Evolutionary conservation across 1,284 basidiomycete genomes (phyloP).

Genomic region (Chondrostereum purpureum): DNA sequence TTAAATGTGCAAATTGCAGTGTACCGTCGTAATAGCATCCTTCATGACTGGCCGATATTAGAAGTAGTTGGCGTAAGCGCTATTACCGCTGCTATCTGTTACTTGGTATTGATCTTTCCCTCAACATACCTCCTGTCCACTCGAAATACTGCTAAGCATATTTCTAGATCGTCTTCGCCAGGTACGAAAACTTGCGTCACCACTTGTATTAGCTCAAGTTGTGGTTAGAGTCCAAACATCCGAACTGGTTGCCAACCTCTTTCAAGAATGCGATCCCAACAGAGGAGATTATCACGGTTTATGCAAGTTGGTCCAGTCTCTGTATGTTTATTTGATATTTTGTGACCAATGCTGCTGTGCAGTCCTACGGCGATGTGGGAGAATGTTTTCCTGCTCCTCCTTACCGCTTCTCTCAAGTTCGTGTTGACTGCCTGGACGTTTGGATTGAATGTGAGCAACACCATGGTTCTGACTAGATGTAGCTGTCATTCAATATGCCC

Average conservation of each 20-base stretch:
- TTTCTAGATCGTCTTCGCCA: slow-evolving; percentile 44
- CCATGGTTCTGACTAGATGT: neutral
- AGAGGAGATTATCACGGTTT: slow-evolving; percentile 66
- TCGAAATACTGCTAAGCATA: slow-evolving; percentile 1
- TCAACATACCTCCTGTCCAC: neutral
- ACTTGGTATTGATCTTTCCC: slow-evolving; percentile 35
- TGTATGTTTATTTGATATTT: neutral
- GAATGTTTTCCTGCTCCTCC: slow-evolving; percentile 57
- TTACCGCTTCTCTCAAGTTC: slow-evolving; percentile 58
- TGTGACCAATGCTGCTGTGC: neutral
- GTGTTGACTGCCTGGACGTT: slow-evolving; percentile 68
- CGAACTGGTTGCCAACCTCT: slow-evolving; percentile 65
- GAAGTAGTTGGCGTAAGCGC: slow-evolving; percentile 60
- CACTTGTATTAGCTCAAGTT: neutral
- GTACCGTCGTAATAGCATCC: slow-evolving; percentile 47
- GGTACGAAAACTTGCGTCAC: slow-evolving; percentile 24
- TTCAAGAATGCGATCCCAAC: slow-evolving; percentile 62
- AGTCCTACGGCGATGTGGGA: slow-evolving; percentile 51
- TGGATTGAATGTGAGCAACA: slow-evolving; percentile 57
- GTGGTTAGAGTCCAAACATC: slow-evolving; percentile 55
- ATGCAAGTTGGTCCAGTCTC: slow-evolving; percentile 59
- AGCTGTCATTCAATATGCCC: neutral
- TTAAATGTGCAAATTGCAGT: slow-evolving; percentile 60
- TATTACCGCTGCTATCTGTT: slow-evolving; percentile 62
- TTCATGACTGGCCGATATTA: slow-evolving; percentile 56